Evolutionary conservation across 495 filamentous ascomycete species (phyloP).

Genomic region (Evansstolkia leycettana): DNA sequence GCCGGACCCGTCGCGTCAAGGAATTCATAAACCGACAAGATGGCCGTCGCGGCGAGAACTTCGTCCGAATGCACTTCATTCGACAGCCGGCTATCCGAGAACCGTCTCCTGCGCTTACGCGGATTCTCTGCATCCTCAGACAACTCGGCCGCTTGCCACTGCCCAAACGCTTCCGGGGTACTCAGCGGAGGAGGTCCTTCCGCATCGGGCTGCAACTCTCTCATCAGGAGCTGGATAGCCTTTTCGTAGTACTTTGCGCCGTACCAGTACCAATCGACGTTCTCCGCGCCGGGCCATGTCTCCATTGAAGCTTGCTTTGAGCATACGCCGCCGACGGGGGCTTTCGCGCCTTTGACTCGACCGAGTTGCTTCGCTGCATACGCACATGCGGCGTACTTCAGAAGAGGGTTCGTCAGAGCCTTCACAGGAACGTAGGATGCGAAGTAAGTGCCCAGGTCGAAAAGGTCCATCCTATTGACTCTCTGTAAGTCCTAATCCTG

Average conservation of each 20-base stretch:
- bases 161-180: slow-evolving; percentile 22
- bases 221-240: slow-evolving; percentile 49
- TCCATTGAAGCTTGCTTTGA: slow-evolving; percentile 40
- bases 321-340: slow-evolving; percentile 34
- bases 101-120: slow-evolving; percentile 27
- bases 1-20: slow-evolving; percentile 46
- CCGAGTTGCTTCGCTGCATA: slow-evolving; percentile 51
- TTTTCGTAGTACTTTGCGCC: slow-evolving; percentile 52
- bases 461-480: slow-evolving; percentile 49
- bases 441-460: slow-evolving; percentile 48
- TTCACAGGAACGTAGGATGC: slow-evolving; percentile 45
- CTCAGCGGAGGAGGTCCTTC: slow-evolving; percentile 24
- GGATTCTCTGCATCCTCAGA: slow-evolving; percentile 18
- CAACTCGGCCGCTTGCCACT: slow-evolving; percentile 26
- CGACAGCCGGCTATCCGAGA: slow-evolving; percentile 26
- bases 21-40: slow-evolving; percentile 53
- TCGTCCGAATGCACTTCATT: slow-evolving; percentile 43
- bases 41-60: slow-evolving; percentile 48
- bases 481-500: slow-evolving; percentile 5
- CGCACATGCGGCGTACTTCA: slow-evolving; percentile 48
- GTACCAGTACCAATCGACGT: slow-evolving; percentile 41
- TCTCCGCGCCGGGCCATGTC: slow-evolving; percentile 30
- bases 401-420: slow-evolving; percentile 41
- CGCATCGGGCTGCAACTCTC: slow-evolving; percentile 38
- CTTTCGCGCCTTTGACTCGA: slow-evolving; percentile 38